These are phyloP conservation scores for Daldinia loculata DNA, from an alignment of 495 filamentous ascomycete species.

Conservation along the genomic window DNA sequence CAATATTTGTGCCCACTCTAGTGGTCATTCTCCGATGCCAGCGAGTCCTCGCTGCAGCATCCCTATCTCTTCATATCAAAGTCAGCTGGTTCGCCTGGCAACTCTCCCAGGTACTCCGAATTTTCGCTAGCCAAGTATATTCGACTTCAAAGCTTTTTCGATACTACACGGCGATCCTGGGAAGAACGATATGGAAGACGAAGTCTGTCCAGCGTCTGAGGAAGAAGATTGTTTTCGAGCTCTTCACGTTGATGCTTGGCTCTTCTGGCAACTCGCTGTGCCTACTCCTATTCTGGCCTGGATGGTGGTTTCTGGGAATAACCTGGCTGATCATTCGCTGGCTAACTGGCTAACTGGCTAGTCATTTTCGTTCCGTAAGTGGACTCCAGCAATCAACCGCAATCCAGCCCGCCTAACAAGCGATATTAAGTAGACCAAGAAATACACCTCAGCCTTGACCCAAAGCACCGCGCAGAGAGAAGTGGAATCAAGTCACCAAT, in stretches of 20 bases:
- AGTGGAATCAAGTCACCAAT: not conserved
- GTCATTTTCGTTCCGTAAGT: conserved; percentile 34
- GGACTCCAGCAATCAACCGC: not conserved
- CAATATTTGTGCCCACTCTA: conserved; percentile 40
- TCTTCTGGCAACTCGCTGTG: conserved; percentile 51
- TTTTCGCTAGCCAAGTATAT: conserved; percentile 9
- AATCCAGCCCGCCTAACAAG: not conserved
- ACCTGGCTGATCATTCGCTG: not conserved
- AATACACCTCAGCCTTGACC: not conserved
- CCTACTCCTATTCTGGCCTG: not conserved
- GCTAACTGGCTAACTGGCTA: not conserved
- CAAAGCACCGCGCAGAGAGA: not conserved
- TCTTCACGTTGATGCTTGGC: conserved; percentile 53
- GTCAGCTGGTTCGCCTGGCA: conserved; percentile 38
- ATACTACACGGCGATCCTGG: conserved; percentile 4
- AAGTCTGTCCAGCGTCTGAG: conserved; percentile 41
- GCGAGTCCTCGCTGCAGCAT: conserved; percentile 34
- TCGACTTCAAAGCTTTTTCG: not conserved
- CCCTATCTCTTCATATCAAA: conserved; percentile 41
- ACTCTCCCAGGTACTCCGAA: conserved; percentile 24
- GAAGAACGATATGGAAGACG: conserved; percentile 46
- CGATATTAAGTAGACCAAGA: not conserved
- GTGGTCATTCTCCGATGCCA: conserved; percentile 47
- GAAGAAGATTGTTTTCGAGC: conserved; percentile 55
- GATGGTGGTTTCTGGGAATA: not conserved